Conservation (phyloP, 225 moss, liverwort and hornwort species). For the Anthoceros angustus region DNA sequence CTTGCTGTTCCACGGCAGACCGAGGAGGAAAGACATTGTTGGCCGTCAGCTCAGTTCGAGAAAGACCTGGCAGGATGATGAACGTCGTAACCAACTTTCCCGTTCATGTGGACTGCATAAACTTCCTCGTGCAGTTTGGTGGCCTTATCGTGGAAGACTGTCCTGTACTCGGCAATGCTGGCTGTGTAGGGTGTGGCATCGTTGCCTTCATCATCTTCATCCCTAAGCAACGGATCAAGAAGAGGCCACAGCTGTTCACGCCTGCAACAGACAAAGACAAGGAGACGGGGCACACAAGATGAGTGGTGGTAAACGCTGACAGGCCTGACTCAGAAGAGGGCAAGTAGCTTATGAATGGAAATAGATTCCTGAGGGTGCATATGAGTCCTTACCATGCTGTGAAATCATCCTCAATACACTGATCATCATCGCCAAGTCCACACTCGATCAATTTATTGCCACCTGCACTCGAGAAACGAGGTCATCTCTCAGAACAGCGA, state of each 20-base stretch:
- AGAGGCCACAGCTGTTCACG: conserved; percentile 55
- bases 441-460: conserved; percentile 42
- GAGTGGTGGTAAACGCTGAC: too few species aligned
- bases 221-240: conserved; percentile 41
- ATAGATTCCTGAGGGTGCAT: too few species aligned
- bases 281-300: too few species aligned
- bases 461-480: conserved; percentile 15
- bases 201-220: conserved; percentile 21
- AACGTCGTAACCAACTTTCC: conserved; percentile 37
- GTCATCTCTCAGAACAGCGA: not conserved
- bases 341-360: too few species aligned
- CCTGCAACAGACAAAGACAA: conserved; percentile 13
- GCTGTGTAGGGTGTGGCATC: conserved; percentile 45
- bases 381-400: conserved; percentile 44
- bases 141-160: conserved; percentile 31
- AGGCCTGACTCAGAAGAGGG: too few species aligned
- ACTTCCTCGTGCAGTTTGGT: conserved; percentile 31
- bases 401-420: conserved; percentile 88
- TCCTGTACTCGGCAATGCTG: conserved; percentile 49
- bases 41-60: not conserved
- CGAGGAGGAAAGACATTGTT: too few species aligned
- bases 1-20: too few species aligned
- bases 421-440: conserved; percentile 77
- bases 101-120: conserved; percentile 25
- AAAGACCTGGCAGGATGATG: conserved; percentile 46